phyloP scores from a whole-genome alignment of 352 stramenopile genomes.

The Thraustotheca clavata region DNA sequence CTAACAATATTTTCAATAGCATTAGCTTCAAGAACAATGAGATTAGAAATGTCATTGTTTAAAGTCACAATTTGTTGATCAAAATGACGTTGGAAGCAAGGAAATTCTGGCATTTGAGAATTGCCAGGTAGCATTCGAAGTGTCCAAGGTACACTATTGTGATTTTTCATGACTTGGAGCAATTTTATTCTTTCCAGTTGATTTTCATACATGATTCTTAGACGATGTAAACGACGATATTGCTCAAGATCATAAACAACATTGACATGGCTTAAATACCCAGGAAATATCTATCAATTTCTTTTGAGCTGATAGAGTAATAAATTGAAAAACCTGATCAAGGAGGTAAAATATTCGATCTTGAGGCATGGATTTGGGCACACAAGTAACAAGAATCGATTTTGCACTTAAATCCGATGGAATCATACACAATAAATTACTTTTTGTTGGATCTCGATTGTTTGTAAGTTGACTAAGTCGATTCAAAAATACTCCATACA shows the following conservation, averaged over 20 bases:
- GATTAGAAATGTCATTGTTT: constrained; percentile 38
- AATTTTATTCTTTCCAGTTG: constrained; percentile 51
- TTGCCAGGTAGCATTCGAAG: constrained; percentile 58
- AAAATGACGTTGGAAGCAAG: constrained; percentile 39
- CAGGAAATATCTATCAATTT: constrained; percentile 35
- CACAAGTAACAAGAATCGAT: constrained; percentile 69
- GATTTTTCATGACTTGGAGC: constrained; percentile 30
- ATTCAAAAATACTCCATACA: constrained; percentile 64
- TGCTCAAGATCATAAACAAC: constrained; percentile 75
- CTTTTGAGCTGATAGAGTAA: neutral
- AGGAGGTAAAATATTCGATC: constrained; percentile 68
- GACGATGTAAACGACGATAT: constrained; percentile 53
- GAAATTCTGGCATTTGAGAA: constrained; percentile 41
- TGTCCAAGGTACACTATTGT: constrained; percentile 48
- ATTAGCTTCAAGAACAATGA: constrained; percentile 44
- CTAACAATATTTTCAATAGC: constrained; percentile 49
- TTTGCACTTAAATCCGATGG: constrained; percentile 60
- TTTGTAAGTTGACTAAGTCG: constrained; percentile 51
- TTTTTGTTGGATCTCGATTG: constrained; percentile 29
- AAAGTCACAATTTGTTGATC: constrained; percentile 33
- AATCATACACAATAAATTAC: constrained; percentile 73
- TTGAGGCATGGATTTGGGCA: constrained; percentile 66
- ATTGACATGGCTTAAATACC: constrained; percentile 69
- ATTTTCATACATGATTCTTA: constrained; percentile 39
- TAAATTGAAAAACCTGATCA: constrained; percentile 36